Percentiles rank a stretch among this genome's conserved stretches.
These are phyloP conservation scores for Malus hybrid DNA, from an alignment of 331 rosid genomes.

Conservation along the genomic window DNA sequence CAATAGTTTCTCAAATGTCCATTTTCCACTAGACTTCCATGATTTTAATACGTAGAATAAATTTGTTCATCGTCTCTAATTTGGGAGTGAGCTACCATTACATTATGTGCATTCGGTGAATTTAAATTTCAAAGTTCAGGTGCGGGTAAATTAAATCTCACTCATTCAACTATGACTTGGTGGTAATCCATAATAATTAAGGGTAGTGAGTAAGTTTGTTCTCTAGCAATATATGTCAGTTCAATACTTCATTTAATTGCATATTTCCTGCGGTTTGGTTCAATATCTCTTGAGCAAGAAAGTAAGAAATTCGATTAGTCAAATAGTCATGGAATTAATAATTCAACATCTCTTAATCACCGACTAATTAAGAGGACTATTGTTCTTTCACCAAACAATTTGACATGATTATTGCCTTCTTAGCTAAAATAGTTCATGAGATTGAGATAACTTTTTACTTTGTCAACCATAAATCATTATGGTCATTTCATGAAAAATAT, in stretches of 20 bases:
- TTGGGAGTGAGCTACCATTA: not conserved
- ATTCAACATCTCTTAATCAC: not conserved
- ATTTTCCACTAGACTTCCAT: conserved; percentile 7
- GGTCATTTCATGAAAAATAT: too few relatives aligned
- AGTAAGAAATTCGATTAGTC: not conserved
- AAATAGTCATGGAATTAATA: not conserved
- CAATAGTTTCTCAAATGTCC: too few relatives aligned
- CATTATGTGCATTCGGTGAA: not conserved
- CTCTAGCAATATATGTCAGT: not conserved
- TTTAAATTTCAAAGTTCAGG: too few relatives aligned
- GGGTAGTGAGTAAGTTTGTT: not conserved
- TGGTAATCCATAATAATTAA: not conserved
- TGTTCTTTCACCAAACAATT: not conserved
- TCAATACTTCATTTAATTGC: not conserved
- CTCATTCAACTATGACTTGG: not conserved
- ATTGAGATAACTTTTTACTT: too few relatives aligned
- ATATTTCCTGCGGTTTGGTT: not conserved
- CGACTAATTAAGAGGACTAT: not conserved
- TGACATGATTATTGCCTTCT: not conserved
- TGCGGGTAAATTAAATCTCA: not conserved
- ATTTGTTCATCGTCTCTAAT: not conserved
- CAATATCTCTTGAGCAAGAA: not conserved
- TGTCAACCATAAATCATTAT: too few relatives aligned
- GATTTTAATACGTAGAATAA: not conserved
- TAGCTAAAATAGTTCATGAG: too few relatives aligned